Evolutionary conservation across 352 stramenopile genomes (phyloP), one percentile per base, ranked within the genome.

Genomic region (Aphanomyces stellatus): DNA sequence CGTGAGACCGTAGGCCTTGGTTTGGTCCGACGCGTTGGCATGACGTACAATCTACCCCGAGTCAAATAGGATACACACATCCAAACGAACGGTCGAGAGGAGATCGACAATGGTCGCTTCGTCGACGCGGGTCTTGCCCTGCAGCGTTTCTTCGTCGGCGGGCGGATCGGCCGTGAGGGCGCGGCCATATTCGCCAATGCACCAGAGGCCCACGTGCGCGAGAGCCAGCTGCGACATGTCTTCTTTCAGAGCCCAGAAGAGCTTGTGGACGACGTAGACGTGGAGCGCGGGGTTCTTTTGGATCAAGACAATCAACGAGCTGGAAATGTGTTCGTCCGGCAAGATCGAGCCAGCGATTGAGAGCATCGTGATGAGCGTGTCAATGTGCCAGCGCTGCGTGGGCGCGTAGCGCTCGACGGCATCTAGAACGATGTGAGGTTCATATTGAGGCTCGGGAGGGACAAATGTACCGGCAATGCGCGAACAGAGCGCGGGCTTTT

Each of bases 351-450:
- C 97, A 19, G 96, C 96, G 76, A 99, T 98, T 46, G 95, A 98
- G 11, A 99, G 80, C 90, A 99, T 98, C 51, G 96, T 98, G 72
- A 99, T 98, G 31, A 99, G 72, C 42, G 96, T 99, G 73, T 99
- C 96, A 27, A 98, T 93, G 53, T 97, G 87, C 95, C 95, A 98
- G 22, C 81, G 78, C 34, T 80, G 88, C 35, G 81, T 91, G 34
- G 80, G 86, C 19, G 86, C 81, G 55, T 92, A 95, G n/a, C 82
- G 80, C 46, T 93, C 81, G 25, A 91, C 86, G 28, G 85, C 84
- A 71, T 91, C 85, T 93, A 74, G 34, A 64, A 65, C 1, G 57
- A 66, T 61, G 13, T 0, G 11, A n/a, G n/a, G n/a, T n/a, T n/a
- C n/a, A n/a, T n/a, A n/a, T 66, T 17, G 13, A 41, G 43, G 46